Evolutionary conservation across 305 asterid species (phyloP).

Genomic region (Fraxinus dipetala): DNA sequence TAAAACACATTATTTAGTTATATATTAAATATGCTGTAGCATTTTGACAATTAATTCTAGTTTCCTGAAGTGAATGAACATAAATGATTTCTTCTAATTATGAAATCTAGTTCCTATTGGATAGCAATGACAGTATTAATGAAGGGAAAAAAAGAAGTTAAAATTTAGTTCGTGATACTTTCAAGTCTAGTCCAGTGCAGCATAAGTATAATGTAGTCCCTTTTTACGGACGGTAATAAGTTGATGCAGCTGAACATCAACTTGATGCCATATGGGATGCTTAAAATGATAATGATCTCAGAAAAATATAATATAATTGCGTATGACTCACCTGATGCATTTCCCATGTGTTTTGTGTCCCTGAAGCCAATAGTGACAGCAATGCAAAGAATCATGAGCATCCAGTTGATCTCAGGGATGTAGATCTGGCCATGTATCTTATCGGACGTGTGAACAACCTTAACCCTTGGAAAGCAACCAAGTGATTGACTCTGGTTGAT

Average conservation of each 20-base stretch:
- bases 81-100: background rate
- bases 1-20: background rate
- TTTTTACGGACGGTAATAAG: background rate
- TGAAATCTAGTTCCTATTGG: background rate
- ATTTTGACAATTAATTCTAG: background rate
- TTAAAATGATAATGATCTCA: background rate
- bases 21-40: background rate
- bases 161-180: background rate
- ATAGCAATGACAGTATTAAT: background rate
- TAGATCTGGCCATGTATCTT: slow-evolving; percentile 91
- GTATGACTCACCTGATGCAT: slow-evolving; percentile 68
- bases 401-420: slow-evolving; percentile 98
- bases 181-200: background rate
- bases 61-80: background rate
- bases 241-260: background rate
- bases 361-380: slow-evolving; percentile 93
- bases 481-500: slow-evolving; percentile 94
- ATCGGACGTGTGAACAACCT: slow-evolving; percentile 81
- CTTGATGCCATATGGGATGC: background rate
- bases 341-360: slow-evolving; percentile 91
- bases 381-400: slow-evolving; percentile 90
- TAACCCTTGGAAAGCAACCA: slow-evolving; percentile 95
- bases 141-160: background rate
- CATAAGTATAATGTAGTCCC: background rate
- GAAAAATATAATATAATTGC: background rate